Base-by-base conservation (phyloP, 2,329 filamentous ascomycete genomes). In the Exophiala alcalophila region DNA sequence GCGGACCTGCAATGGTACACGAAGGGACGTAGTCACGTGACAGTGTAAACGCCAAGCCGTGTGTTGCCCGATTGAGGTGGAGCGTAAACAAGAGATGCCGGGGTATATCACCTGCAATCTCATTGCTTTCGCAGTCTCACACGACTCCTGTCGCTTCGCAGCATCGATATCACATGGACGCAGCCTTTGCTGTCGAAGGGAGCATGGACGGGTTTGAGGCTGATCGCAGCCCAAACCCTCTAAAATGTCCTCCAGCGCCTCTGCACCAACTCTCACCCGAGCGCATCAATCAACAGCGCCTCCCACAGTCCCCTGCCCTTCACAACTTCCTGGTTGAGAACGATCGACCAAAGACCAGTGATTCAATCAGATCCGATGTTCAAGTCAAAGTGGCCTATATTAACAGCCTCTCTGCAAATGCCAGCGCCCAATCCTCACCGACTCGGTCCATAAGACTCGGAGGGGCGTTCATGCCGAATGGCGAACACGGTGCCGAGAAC, bases 361-460 rank as follows among this genome's bases (percentile, higher is more conserved):
- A 66, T 16, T 61, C 62, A 30, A 68, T 65, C 40, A 62, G 59
- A 18, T 50, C 52, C 7, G 70, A 71, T 49, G 69, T 73, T 2
- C 69, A 72, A 48, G 57, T 66, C 21, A 72, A 69, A 55, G 69
- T 73, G 37, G 70, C 69, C 4, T 71, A 68, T 43, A 57, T 73
- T 35, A 73, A 73, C 53, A 63, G 59, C 26, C 57, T 73, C n/a
- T 26, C 40, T 4, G 42, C 20, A n/a, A 44, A 9, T 7, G 26
- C 30, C 23, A 66, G 63, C 15, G 58, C 16, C 7, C 39, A 36
- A 29, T 46, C 48, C 10, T 45, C 45, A 18, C 50, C 47, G 14
- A 49, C 47, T 14, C 44, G 45, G 20, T 18, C 46, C 24, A 26
- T 19, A 14, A 40, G 49, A 35, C 11, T 29, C 19, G 32, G 14